phyloP scores from a whole-genome alignment of 768 basidiomycete genomes.

The Mycena indigotica region DNA sequence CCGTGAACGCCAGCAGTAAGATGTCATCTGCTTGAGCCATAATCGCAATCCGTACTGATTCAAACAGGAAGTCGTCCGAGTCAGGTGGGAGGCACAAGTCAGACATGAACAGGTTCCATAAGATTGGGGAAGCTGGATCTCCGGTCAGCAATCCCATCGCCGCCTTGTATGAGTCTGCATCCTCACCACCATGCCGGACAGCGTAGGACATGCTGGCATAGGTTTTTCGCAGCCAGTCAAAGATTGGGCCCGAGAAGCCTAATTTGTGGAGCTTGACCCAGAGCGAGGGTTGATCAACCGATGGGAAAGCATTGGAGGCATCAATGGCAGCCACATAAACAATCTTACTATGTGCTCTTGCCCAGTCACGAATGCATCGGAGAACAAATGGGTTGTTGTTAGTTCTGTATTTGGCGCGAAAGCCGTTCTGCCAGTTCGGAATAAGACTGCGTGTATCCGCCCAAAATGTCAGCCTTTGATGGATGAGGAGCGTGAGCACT shows the following conservation, averaged over 20 bases:
- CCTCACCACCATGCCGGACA: conserved; percentile 12
- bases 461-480: too few relatives aligned
- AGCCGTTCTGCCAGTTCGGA: conserved; percentile 34
- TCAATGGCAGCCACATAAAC: conserved; percentile 30
- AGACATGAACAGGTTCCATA: conserved; percentile 28
- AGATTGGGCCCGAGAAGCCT: conserved; percentile 27
- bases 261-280: conserved; percentile 29
- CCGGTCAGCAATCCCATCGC: conserved; percentile 30
- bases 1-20: conserved; percentile 20
- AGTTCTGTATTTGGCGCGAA: conserved; percentile 26
- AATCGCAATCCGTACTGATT: conserved; percentile 14
- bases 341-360: conserved; percentile 10
- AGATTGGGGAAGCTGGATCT: conserved; percentile 28
- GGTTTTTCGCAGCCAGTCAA: conserved; percentile 30
- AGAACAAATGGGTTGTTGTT: conserved; percentile 32
- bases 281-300: conserved; percentile 29
- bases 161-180: conserved; percentile 20
- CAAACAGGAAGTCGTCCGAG: conserved; percentile 23
- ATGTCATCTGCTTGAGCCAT: conserved; percentile 33
- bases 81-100: conserved; percentile 20
- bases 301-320: conserved; percentile 37
- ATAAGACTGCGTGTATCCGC: conserved; percentile 17
- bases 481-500: too few relatives aligned
- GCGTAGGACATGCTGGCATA: conserved; percentile 24
- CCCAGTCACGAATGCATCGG: conserved; percentile 21